Base-by-base conservation (phyloP, 2,329 filamentous ascomycete genomes). In the Trichoderma sp. region DNA sequence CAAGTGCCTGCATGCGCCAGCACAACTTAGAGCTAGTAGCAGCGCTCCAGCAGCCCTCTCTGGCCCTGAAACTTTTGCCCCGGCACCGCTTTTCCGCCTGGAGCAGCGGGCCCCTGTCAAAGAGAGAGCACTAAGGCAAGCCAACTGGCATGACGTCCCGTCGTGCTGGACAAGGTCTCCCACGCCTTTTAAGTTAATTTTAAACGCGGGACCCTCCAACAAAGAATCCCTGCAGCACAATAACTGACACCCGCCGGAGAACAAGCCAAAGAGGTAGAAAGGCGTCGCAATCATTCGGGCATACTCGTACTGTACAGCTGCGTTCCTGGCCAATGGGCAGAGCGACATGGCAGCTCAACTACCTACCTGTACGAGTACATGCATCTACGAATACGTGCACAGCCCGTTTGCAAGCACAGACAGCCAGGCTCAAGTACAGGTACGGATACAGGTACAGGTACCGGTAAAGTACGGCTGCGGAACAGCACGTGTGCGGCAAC, bases 141-240 rank as follows among this genome's bases (percentile, higher is more conserved):
- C 69, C 69, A 71, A 61, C 26, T 65, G 61, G 34, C 58, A 63
- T 64, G 69, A 64, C 69, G 61, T 71, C 60, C 69, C 69, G 30
- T 39, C 30, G 18, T 64, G 61, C 18, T 64, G 69, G 60, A 56
- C 60, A 64, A 53, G 34, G 39, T 21, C 56, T 68, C 24, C 61
- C 36, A 47, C 39, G 61, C 15, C 61, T 47, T 30, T 34, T 69
- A 47, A 69, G 36, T 58, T 69, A 69, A 61, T 51, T 61, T 60
- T 61, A 51, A 69, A 34, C 53, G 65, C 56, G 26, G 30, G 21
- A 32, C 64, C 32, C 36, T 60, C 56, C 36, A 61, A 21, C 66
- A 47, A 69, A 69, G 63, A 47, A 36, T 36, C 66, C 57, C 66
- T 58, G 51, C 64, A 2, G n/a, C 24, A 1, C 28, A 32, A 32